These are phyloP conservation scores for Gastrolobium bilobum DNA, from an alignment of 306 rosid genomes.

Conservation along the genomic window DNA sequence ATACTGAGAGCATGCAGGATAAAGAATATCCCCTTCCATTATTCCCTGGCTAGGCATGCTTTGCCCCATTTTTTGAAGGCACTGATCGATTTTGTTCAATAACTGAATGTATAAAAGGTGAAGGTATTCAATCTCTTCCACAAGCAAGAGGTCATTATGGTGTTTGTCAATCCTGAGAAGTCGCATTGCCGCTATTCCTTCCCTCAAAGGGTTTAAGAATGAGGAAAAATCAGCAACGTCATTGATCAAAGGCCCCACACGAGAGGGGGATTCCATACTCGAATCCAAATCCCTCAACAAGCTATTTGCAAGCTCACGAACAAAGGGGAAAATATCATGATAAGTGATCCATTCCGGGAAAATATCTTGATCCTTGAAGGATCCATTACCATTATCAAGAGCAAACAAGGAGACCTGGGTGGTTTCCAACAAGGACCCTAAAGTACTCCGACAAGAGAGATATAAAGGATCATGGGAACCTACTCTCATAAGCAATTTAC, in stretches of 20 bases:
- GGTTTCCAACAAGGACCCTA: conserved; percentile 71
- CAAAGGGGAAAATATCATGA: conserved; percentile 77
- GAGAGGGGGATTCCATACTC: conserved; percentile 57
- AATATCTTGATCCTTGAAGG: conserved; percentile 63
- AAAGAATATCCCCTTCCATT: conserved; percentile 51
- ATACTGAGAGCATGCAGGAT: conserved; percentile 81
- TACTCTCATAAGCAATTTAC: conserved; percentile 78
- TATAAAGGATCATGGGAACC: conserved; percentile 72
- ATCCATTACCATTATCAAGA: conserved; percentile 45
- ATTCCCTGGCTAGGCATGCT: conserved; percentile 54
- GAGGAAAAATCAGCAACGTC: conserved; percentile 74
- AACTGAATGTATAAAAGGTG: conserved; percentile 51
- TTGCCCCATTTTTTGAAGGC: conserved; percentile 66
- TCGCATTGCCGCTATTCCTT: conserved; percentile 27
- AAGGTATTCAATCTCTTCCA: conserved; percentile 67
- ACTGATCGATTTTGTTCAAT: conserved; percentile 62
- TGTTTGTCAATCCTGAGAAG: not conserved
- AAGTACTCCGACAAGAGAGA: conserved; percentile 72
- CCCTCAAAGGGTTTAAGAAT: conserved; percentile 67
- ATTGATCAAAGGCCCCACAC: conserved; percentile 53
- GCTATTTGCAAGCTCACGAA: conserved; percentile 65
- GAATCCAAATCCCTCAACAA: conserved; percentile 68
- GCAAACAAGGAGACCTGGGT: conserved; percentile 46
- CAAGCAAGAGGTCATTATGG: conserved; percentile 47
- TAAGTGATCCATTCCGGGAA: conserved; percentile 48